These are phyloP conservation scores for Aurifilum marmelostoma DNA, from an alignment of 2,329 filamentous ascomycete species.

Conservation along the genomic window DNA sequence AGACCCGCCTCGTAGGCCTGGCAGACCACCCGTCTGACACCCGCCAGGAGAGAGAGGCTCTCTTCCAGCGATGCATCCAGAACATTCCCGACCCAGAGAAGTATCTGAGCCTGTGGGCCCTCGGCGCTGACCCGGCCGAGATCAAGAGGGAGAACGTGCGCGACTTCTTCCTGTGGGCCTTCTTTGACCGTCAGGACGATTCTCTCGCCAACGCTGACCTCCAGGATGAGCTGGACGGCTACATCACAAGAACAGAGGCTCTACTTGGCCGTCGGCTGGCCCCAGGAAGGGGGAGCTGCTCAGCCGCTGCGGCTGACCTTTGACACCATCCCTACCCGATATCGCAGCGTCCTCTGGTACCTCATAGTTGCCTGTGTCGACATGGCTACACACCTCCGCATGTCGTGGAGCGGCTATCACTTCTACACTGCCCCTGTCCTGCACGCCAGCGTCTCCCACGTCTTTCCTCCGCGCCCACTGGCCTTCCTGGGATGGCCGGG, in stretches of 20 bases:
- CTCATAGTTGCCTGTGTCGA: conserved; percentile 59
- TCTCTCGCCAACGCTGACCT: conserved; percentile 38
- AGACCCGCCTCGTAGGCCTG: conserved; percentile 41
- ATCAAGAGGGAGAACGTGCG: conserved; percentile 69
- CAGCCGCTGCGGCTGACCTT: conserved; percentile 65
- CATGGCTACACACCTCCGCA: conserved; percentile 48
- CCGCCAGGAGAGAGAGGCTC: conserved; percentile 50
- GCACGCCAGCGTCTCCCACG: conserved; percentile 28
- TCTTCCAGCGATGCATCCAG: conserved; percentile 61
- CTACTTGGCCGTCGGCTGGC: conserved; percentile 54
- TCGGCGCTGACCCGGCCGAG: conserved; percentile 59
- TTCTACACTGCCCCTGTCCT: conserved; percentile 50
- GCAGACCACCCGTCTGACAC: conserved; percentile 49
- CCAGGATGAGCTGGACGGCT: conserved; percentile 48
- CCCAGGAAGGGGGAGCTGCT: conserved; percentile 58
- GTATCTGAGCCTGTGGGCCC: conserved; percentile 68
- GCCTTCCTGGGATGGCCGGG: conserved; percentile 30
- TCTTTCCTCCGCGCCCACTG: conserved; percentile 63
- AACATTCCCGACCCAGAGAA: conserved; percentile 57
- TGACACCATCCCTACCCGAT: conserved; percentile 63
- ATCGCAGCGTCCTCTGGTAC: conserved; percentile 69
- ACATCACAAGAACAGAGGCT: conserved; percentile 56
- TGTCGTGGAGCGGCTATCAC: conserved; percentile 54
- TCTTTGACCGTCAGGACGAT: conserved; percentile 53
- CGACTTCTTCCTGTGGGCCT: conserved; percentile 70